Evolutionary conservation across 2,329 filamentous ascomycete species (phyloP).

Genomic region (Diplodia mutila): DNA sequence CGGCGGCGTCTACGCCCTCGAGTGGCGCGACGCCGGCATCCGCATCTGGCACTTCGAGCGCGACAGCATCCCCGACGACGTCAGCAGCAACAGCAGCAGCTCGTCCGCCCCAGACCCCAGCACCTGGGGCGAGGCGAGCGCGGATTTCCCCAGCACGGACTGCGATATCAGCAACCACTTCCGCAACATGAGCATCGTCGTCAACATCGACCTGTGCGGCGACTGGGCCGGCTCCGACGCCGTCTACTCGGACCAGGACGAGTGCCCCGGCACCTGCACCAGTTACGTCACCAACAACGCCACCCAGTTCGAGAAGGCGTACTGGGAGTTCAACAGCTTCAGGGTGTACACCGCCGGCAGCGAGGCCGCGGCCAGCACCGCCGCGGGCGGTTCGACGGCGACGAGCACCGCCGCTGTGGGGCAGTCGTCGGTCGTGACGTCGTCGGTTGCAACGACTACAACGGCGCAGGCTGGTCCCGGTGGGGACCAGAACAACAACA

Average conservation of each 20-base stretch:
- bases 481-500: neutral
- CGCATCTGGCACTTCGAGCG: constrained; percentile 58
- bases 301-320: constrained; percentile 37
- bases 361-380: neutral
- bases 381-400: neutral
- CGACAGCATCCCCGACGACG: constrained; percentile 49
- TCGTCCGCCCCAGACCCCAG: constrained; percentile 48
- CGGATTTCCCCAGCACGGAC: constrained; percentile 25
- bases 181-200: constrained; percentile 26
- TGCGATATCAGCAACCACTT: constrained; percentile 23
- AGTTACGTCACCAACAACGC: constrained; percentile 39
- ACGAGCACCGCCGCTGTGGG: neutral
- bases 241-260: constrained; percentile 17
- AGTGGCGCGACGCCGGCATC: constrained; percentile 52
- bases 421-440: neutral
- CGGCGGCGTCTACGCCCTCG: constrained; percentile 56
- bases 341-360: neutral
- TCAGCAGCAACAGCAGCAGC: constrained; percentile 33
- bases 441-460: no score
- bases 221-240: constrained; percentile 16
- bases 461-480: neutral
- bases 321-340: constrained; percentile 41
- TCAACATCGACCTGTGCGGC: constrained; percentile 25
- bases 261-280: constrained; percentile 39
- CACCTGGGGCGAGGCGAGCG: constrained; percentile 45